Percentiles rank a stretch among this genome's conserved stretches.
phyloP scores from a whole-genome alignment of 2,329 filamentous ascomycete species.

The Beauveria bassiana region DNA sequence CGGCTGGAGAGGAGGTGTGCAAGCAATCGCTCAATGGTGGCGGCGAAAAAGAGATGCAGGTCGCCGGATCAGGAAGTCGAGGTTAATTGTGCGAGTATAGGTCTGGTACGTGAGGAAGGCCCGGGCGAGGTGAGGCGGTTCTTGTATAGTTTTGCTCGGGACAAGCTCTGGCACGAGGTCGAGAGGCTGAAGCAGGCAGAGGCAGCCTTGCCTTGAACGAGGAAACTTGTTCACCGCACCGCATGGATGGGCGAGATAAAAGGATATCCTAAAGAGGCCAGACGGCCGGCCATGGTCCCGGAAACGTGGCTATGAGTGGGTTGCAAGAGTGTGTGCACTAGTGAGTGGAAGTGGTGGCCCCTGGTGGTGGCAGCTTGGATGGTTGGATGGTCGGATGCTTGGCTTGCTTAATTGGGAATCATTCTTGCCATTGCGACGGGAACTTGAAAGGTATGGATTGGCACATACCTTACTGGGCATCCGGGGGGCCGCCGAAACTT shows the following conservation, averaged over 20 bases:
- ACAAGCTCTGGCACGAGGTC: neutral
- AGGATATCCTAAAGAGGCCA: conserved; percentile 4
- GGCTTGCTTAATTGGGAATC: neutral
- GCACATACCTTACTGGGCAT: neutral
- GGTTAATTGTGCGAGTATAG: conserved; percentile 5
- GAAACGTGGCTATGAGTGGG: conserved; percentile 10
- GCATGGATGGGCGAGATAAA: conserved; percentile 1
- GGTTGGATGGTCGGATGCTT: neutral
- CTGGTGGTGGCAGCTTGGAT: neutral
- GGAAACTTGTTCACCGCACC: neutral
- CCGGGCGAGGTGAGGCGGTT: neutral
- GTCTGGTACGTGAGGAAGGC: neutral
- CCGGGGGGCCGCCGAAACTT: neutral
- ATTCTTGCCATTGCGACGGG: neutral
- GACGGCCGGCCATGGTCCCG: conserved; percentile 5
- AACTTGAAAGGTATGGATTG: neutral
- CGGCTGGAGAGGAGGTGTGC: neutral
- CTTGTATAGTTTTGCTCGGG: neutral
- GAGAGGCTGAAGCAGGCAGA: neutral
- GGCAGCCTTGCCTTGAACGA: neutral
- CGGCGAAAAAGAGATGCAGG: conserved; percentile 1
- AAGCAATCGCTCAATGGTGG: neutral
- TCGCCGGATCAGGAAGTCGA: conserved; percentile 2
- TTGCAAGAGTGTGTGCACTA: neutral
- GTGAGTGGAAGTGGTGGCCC: neutral